A percentile compares a stretch with the other conserved stretches of the same genome.
Conservation (phyloP, 139 green algal genomes). For the Prasinococcaceae sp. region DNA sequence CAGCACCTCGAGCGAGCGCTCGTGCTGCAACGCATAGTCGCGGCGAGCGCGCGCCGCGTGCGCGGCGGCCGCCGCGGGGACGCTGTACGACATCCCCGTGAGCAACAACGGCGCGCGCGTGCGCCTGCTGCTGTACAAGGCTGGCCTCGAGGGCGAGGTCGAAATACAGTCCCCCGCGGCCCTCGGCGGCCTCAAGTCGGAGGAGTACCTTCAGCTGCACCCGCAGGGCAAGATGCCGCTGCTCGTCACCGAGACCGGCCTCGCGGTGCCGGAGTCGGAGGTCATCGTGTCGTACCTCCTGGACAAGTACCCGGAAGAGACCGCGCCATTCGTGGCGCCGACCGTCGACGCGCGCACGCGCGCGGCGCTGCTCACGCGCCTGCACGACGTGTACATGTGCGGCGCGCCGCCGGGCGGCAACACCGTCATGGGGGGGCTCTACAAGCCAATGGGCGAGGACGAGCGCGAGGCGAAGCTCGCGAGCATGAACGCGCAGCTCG, state of each 20-base stretch:
- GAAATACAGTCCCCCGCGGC: constrained; percentile 35
- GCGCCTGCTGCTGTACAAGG: constrained; percentile 46
- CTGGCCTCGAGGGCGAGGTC: constrained; percentile 37
- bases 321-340: constrained; percentile 31
- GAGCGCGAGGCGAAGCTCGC: constrained; percentile 31
- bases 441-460: constrained; percentile 33
- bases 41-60: neutral
- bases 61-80: constrained; percentile 21
- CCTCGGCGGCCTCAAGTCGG: constrained; percentile 38
- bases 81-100: constrained; percentile 43
- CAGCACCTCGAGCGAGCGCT: too few relatives aligned
- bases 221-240: constrained; percentile 59
- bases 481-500: constrained; percentile 41
- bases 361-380: constrained; percentile 27
- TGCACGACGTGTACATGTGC: constrained; percentile 59
- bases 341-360: constrained; percentile 34
- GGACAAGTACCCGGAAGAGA: constrained; percentile 37
- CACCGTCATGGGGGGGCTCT: too few relatives aligned
- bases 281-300: constrained; percentile 55
- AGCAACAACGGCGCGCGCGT: constrained; percentile 44
- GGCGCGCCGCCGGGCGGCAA: constrained; percentile 24
- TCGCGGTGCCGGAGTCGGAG: constrained; percentile 42
- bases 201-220: constrained; percentile 25
- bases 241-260: constrained; percentile 43
- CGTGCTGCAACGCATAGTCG: too few relatives aligned